phyloP scores from a whole-genome alignment of 2,329 filamentous ascomycete genomes.

The Penicillium aurantiogriseum region DNA sequence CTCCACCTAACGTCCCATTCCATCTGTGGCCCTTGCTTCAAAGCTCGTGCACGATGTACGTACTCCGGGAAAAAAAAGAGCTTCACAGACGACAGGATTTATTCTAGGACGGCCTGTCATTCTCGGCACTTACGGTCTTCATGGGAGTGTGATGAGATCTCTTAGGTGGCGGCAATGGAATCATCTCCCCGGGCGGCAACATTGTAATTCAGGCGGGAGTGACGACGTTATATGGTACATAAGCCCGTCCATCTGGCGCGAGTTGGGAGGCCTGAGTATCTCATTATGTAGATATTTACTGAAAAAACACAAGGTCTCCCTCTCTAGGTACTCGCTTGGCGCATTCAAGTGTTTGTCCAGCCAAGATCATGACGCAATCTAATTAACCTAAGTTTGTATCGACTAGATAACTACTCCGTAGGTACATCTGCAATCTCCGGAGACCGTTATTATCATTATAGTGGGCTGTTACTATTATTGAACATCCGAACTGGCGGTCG shows the following conservation, averaged over 20 bases:
- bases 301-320: not conserved
- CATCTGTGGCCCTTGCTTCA: not conserved
- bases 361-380: not conserved
- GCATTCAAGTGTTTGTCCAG: not conserved
- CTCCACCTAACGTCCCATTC: slow-evolving; percentile 15
- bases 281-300: not conserved
- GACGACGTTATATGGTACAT: not conserved
- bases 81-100: not conserved
- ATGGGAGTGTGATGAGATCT: slow-evolving; percentile 5
- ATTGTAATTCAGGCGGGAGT: slow-evolving; percentile 3
- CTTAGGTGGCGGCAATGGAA: not conserved
- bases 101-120: not conserved
- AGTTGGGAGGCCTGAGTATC: not conserved
- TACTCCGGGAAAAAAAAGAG: not conserved
- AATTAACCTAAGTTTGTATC: not conserved
- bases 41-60: not conserved
- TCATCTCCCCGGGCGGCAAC: slow-evolving; percentile 8
- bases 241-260: not conserved
- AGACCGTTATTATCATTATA: not conserved
- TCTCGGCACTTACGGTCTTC: not conserved
- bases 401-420: too few species aligned
- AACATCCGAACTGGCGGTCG: slow-evolving; percentile 6
- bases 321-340: not conserved
- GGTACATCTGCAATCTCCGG: not conserved
- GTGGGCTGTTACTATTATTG: not conserved